A percentile compares a stretch with the other conserved stretches of the same genome.
Evolutionary conservation across 2,329 filamentous ascomycete species (phyloP).

Genomic region (Trichoderma sp.): DNA sequence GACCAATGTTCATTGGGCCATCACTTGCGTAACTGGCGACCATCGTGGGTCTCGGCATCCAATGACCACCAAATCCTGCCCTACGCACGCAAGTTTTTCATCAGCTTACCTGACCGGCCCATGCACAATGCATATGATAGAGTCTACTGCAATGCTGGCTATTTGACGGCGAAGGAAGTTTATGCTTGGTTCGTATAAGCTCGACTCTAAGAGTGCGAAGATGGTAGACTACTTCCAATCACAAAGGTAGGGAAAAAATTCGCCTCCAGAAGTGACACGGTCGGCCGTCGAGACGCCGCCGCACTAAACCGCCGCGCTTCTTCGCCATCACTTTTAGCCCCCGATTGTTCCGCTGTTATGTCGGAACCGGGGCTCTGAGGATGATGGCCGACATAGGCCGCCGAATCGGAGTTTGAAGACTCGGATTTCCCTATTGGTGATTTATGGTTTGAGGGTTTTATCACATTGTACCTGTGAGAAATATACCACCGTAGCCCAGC

Average conservation of each 20-base stretch:
- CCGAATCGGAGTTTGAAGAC: background rate
- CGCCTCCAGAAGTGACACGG: background rate
- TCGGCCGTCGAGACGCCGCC: background rate
- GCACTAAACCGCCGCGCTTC: background rate
- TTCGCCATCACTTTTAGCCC: background rate
- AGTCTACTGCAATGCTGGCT: background rate
- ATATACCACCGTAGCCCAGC: background rate
- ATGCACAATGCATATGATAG: slow-evolving; percentile 12
- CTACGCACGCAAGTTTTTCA: slow-evolving; percentile 19
- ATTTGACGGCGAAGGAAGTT: background rate
- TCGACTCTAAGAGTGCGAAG: background rate
- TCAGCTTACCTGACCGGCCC: slow-evolving; percentile 18
- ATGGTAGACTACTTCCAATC: background rate
- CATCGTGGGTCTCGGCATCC: slow-evolving; percentile 22
- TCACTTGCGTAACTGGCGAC: slow-evolving; percentile 12
- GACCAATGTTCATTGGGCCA: slow-evolving; percentile 9
- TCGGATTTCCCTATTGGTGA: background rate
- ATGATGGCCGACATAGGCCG: background rate
- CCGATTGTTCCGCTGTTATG: slow-evolving; percentile 11
- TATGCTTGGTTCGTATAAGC: slow-evolving; percentile 1
- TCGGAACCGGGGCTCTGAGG: background rate
- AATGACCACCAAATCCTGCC: slow-evolving; percentile 18
- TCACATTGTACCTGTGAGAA: background rate
- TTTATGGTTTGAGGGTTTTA: background rate
- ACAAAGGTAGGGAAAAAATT: background rate